Evolutionary conservation across 345 rosid genomes (phyloP), one percentile per base, ranked within the genome.

Genomic region (Reutealis trisperma): DNA sequence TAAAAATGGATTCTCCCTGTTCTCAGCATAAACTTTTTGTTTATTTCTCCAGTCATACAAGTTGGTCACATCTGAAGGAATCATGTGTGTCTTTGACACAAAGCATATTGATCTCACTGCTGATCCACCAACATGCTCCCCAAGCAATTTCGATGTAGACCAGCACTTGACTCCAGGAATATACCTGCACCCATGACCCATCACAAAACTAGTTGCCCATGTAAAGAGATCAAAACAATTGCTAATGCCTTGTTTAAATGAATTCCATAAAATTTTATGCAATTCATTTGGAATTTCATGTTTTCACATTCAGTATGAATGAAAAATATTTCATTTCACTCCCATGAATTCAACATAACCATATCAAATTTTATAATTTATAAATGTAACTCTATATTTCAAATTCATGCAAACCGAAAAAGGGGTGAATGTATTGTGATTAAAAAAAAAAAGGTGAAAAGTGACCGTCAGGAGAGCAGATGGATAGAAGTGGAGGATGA

Each of bases 111-210:
- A 91, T 83, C 96, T 91, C 83, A 96, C 96, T 54, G 99, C 96
- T 22, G 99, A 96, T 71, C 99, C 99, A 55, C 99, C 94, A 78
- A 96, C 95, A 83, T 96, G 99, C 84, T 92, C 96, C 77, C 99
- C 98, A 51, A 96, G 90, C 65, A 93, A 80, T 82, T 93, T 93
- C 70, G 99, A 96, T 63, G 86, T 79, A 42, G 87, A 83, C 97
- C 96, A 92, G 66, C 85, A 85, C 75, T 89, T 85, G 74, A 77
- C 75, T 78, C 83, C 90, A 60, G 89, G 83, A 72, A 75, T 80
- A 81, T 89, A 92, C 89, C 97, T 93, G 69, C 64, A 78, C 75
- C 72, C 73, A 81, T 75, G 3, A 68, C 73, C 70, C 72, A 80
- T 75, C 9, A 69, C 77, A 77, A 27, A 63, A 68, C 70, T 21